Evolutionary conservation across 2,329 filamentous ascomycete genomes (phyloP), one percentile per base, ranked within the genome.

Genomic region (Diaporthe ampelina): DNA sequence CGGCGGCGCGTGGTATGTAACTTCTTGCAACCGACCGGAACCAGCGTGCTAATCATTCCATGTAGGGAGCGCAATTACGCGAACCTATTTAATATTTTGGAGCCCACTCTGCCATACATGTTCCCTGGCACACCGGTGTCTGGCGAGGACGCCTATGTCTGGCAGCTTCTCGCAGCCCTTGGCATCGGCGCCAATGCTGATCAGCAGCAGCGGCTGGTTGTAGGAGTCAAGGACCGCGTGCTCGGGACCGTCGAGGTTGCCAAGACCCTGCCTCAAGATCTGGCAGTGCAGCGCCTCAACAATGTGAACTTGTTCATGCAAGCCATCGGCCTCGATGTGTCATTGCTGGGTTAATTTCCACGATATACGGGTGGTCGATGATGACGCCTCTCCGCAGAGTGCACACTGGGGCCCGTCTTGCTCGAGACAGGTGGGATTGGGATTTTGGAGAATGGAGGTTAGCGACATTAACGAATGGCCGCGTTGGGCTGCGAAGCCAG

Each of bases 271-370:
- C 96, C 97, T 24, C 89, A 92, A 21, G 94, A 97, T 73, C 94
- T 98, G 91, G 92, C 94, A 17, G 91, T 91, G 75, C 92, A 94
- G 81, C 92, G 96, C 75, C 87, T 98, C 74, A 93, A 93, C 74
- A 98, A 98, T 81, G 97, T 99, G 78, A 99, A 99, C 82, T 86
- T 99, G 73, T 99, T 99, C 84, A 98, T 99, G 95, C 93, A 95
- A 80, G 97, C 96, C 73, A 98, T 99, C 84, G 97, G 97, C n/a
- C 89, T 99, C 81, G 97, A 99, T 86, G 97, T 99, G 68, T 97
- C 98, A 79, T 84, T 93, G 69, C 83, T 91, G 76, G 83, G 85
- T 74, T 86, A 78, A 78, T 69, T 21, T n/a, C 45, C 61, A 70
- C 72, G 50, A 15, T 8, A 19, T 21, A 35, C 26, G 45, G 32